A percentile compares a stretch with the other conserved stretches of the same genome.
phyloP scores from a whole-genome alignment of 148 eudicot species.

The Suaeda aralocaspica region DNA sequence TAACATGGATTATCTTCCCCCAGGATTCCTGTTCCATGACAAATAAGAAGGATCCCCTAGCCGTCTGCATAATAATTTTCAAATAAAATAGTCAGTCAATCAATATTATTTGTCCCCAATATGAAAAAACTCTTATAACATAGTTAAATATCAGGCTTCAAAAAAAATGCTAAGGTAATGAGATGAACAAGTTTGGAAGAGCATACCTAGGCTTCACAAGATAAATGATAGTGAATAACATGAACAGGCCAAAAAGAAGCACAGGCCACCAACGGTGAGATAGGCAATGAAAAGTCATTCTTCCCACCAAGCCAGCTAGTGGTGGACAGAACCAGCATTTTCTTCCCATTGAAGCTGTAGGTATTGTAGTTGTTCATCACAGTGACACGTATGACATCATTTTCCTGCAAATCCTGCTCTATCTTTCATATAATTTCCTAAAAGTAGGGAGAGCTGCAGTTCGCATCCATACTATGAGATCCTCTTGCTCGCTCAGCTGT shows the following conservation, averaged over 20 bases:
- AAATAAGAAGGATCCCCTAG: slow-evolving; percentile 67
- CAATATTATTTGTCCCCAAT: not conserved
- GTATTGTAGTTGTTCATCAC: slow-evolving; percentile 71
- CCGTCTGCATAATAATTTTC: slow-evolving; percentile 35
- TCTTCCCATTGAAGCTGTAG: slow-evolving; percentile 88
- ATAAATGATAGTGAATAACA: slow-evolving; percentile 73
- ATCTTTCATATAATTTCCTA: slow-evolving; percentile 86
- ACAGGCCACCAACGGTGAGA: slow-evolving; percentile 83
- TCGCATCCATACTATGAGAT: slow-evolving; percentile 96
- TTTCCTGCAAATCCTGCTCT: slow-evolving; percentile 53
- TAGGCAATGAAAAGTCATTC: slow-evolving; percentile 89
- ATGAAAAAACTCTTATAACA: not conserved
- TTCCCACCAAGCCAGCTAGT: slow-evolving; percentile 97
- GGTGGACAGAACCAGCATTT: slow-evolving; percentile 89
- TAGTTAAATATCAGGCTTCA: not conserved
- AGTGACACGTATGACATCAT: slow-evolving; percentile 47
- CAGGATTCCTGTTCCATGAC: slow-evolving; percentile 73
- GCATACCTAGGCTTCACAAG: slow-evolving; percentile 80
- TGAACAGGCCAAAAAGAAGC: slow-evolving; percentile 57
- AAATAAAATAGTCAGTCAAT: not conserved
- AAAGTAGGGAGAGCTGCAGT: slow-evolving; percentile 97
- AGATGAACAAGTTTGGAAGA: not conserved
- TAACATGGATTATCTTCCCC: slow-evolving; percentile 42
- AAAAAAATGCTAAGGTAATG: not conserved
- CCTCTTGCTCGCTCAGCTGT: slow-evolving; percentile 90